Conservation (phyloP, 129 eudicot species). For the Flaveria sonorensis region DNA sequence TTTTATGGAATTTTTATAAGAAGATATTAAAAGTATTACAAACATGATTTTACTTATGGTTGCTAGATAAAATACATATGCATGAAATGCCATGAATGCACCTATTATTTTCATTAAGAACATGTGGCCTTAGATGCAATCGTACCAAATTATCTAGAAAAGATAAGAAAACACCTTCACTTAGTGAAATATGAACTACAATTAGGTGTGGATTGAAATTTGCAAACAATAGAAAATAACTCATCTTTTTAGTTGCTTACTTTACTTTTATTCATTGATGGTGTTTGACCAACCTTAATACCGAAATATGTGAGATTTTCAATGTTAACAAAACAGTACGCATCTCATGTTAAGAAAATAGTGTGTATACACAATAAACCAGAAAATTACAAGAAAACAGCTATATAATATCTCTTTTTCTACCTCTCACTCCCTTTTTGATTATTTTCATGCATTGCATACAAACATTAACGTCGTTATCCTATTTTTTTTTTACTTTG, state of each 20-base stretch:
- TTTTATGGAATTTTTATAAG: not conserved
- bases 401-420: no score
- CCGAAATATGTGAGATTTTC: not conserved
- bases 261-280: slow-evolving; percentile 1
- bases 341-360: no score
- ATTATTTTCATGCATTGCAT: no score
- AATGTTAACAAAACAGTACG: no score
- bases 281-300: slow-evolving; percentile 28
- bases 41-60: not conserved
- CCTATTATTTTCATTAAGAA: not conserved
- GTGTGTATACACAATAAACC: no score
- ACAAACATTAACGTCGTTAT: no score
- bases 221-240: not conserved
- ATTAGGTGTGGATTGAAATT: slow-evolving; percentile 17
- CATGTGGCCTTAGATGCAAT: slow-evolving; percentile 6
- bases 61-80: not conserved
- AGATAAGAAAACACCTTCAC: slow-evolving; percentile 2
- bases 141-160: slow-evolving; percentile 7
- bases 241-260: slow-evolving; percentile 14
- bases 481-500: no score
- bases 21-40: not conserved
- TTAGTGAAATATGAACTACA: slow-evolving; percentile 28
- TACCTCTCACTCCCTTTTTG: no score
- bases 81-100: not conserved
- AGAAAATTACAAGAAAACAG: no score